phyloP scores from a whole-genome alignment of 2,329 filamentous ascomycete genomes.

The Hypoxylon sp. region DNA sequence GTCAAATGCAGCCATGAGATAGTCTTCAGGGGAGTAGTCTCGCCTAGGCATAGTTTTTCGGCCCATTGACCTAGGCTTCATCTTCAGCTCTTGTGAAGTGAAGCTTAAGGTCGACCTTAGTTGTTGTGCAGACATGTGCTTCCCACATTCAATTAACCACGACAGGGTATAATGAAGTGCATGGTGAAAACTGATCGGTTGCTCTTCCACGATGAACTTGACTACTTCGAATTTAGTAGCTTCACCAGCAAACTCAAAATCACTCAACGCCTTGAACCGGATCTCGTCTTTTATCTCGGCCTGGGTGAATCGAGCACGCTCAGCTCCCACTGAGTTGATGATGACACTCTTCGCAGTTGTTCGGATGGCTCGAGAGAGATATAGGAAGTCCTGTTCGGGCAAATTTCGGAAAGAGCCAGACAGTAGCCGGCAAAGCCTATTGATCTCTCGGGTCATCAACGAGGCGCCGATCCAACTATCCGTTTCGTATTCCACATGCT shows the following conservation, averaged over 20 bases:
- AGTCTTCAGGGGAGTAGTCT: constrained; percentile 78
- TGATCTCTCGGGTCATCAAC: constrained; percentile 94
- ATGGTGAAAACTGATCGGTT: constrained; percentile 97
- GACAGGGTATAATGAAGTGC: constrained; percentile 96
- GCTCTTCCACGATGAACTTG: constrained; percentile 88
- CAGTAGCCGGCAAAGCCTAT: constrained; percentile 89
- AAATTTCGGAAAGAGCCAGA: constrained; percentile 86
- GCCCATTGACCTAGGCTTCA: constrained; percentile 74
- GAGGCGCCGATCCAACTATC: constrained; percentile 98
- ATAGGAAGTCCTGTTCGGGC: constrained; percentile 73
- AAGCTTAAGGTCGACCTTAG: constrained; percentile 80
- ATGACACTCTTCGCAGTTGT: constrained; percentile 87
- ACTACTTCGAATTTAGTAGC: constrained; percentile 77
- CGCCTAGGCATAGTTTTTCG: constrained; percentile 69
- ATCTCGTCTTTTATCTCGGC: constrained; percentile 90
- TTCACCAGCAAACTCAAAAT: constrained; percentile 83
- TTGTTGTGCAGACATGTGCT: constrained; percentile 77
- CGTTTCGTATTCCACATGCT: constrained; percentile 98
- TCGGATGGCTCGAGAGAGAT: constrained; percentile 79
- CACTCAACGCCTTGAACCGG: constrained; percentile 81
- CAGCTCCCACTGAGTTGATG: constrained; percentile 89
- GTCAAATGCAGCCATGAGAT: constrained; percentile 90
- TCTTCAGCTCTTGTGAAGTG: constrained; percentile 77
- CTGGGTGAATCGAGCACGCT: constrained; percentile 86
- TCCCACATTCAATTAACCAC: constrained; percentile 93